These are phyloP conservation scores for Colletotrichum gloeosporioides DNA, from an alignment of 2,329 filamentous ascomycete genomes.

Conservation along the genomic window DNA sequence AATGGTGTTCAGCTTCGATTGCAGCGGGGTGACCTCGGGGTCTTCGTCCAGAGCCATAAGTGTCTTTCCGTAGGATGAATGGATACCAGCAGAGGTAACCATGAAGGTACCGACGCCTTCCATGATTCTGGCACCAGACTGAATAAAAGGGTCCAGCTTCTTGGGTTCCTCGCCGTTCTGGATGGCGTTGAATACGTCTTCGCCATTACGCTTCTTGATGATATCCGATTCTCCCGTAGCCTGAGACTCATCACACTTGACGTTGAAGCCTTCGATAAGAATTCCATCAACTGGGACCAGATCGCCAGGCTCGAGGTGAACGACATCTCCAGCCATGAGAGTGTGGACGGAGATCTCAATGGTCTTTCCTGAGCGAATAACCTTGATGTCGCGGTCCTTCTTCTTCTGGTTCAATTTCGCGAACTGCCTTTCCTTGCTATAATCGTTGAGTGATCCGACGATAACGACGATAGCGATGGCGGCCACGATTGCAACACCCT, in stretches of 20 bases:
- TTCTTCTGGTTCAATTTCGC: conserved; percentile 82
- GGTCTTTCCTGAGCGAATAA: conserved; percentile 72
- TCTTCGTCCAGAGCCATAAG: conserved; percentile 76
- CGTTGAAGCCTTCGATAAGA: conserved; percentile 73
- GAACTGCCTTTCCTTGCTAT: conserved; percentile 81
- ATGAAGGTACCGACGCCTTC: conserved; percentile 79
- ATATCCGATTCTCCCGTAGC: conserved; percentile 82
- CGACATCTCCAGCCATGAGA: conserved; percentile 71
- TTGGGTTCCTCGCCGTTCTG: conserved; percentile 68
- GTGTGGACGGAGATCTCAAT: conserved; percentile 74
- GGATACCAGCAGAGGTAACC: conserved; percentile 74
- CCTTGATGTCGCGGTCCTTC: conserved; percentile 76
- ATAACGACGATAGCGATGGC: conserved; percentile 79
- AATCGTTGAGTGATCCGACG: conserved; percentile 80
- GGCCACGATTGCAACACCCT: conserved; percentile 83
- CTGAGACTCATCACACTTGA: conserved; percentile 80
- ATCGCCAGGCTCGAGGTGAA: conserved; percentile 78
- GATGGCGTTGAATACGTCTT: conserved; percentile 74
- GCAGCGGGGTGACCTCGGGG: conserved; percentile 77
- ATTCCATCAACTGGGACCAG: conserved; percentile 77
- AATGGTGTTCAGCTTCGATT: conserved; percentile 76
- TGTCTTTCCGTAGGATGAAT: conserved; percentile 78
- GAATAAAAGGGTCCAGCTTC: conserved; percentile 84
- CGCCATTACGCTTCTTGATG: conserved; percentile 69
- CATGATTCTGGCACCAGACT: conserved; percentile 81